Percentiles rank a stretch among this genome's conserved stretches.
Evolutionary conservation across 306 rosid genomes (phyloP).

Genomic region (Coriaria nepalensis): DNA sequence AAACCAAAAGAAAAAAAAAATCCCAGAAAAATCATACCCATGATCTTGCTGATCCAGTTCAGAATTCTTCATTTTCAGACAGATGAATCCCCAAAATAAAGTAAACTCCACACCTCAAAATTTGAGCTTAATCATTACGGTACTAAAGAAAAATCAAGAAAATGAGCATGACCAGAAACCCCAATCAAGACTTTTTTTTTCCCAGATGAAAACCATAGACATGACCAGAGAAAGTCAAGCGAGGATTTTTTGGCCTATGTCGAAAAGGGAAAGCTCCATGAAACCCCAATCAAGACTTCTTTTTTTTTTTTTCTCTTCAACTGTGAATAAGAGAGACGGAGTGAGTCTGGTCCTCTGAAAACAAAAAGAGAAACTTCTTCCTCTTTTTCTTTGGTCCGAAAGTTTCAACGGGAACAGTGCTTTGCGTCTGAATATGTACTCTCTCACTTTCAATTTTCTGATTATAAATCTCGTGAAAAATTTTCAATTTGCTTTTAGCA

Average conservation of each 20-base stretch:
- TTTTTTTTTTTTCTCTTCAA: constrained; percentile 6
- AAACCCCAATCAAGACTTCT: constrained; percentile 26
- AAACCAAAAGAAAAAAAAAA: constrained; percentile 11
- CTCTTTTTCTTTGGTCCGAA: background rate
- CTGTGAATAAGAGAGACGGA: constrained; percentile 6
- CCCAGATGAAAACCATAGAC: constrained; percentile 1
- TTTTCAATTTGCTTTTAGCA: no score
- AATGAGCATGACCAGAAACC: no score
- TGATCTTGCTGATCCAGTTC: constrained; percentile 52
- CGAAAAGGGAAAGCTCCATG: constrained; percentile 10
- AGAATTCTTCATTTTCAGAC: constrained; percentile 28
- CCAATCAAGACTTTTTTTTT: no score
- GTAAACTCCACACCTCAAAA: constrained; percentile 1
- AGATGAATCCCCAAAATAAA: constrained; percentile 6
- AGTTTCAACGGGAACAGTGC: background rate
- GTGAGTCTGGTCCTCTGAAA: constrained; percentile 16
- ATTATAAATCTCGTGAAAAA: no score
- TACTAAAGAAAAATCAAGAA: no score
- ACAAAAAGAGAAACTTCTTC: constrained; percentile 7
- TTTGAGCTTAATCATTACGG: no score
- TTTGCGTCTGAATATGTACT: no score
- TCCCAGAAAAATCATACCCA: constrained; percentile 33
- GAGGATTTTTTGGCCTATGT: constrained; percentile 4
- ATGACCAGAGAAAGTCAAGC: constrained; percentile 1
- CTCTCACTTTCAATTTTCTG: no score